Percentiles rank a stretch among this genome's conserved stretches.
These are phyloP conservation scores for Apium graveolens DNA, from an alignment of 129 eudicot genomes.

Conservation along the genomic window DNA sequence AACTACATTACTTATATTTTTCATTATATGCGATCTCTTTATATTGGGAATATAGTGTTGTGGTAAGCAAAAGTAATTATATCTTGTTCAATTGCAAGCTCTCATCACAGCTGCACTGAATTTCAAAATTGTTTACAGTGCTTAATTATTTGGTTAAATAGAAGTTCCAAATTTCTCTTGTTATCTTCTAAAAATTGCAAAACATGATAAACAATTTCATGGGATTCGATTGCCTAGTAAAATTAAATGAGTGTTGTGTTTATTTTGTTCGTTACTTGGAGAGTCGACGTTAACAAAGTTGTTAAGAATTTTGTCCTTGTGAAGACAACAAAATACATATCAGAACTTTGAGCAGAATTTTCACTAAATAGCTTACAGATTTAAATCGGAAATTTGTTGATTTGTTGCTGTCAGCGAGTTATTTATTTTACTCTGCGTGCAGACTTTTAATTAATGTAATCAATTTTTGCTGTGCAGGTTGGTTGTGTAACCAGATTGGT, in stretches of 20 bases:
- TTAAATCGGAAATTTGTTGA: background rate
- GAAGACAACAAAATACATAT: background rate
- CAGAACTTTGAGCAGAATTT: background rate
- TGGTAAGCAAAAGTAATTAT: background rate
- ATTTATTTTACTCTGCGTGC: background rate
- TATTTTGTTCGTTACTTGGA: background rate
- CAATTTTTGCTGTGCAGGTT: conserved; percentile 41
- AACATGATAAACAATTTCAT: background rate
- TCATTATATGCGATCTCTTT: background rate
- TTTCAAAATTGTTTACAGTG: background rate
- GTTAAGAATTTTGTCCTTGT: background rate
- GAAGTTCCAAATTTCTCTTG: background rate
- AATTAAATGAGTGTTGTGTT: background rate
- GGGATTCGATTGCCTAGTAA: background rate
- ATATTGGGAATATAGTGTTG: background rate
- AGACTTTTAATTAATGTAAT: background rate
- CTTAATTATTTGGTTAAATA: background rate
- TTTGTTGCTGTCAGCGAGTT: background rate
- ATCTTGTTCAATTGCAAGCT: background rate
- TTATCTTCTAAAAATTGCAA: background rate
- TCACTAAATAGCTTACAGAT: background rate
- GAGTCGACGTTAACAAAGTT: background rate
- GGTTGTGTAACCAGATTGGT: conserved; percentile 97
- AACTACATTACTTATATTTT: background rate
- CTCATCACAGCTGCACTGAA: too few relatives aligned